Evolutionary conservation across 306 rosid species (phyloP).

Genomic region (Quercus engelmannii): DNA sequence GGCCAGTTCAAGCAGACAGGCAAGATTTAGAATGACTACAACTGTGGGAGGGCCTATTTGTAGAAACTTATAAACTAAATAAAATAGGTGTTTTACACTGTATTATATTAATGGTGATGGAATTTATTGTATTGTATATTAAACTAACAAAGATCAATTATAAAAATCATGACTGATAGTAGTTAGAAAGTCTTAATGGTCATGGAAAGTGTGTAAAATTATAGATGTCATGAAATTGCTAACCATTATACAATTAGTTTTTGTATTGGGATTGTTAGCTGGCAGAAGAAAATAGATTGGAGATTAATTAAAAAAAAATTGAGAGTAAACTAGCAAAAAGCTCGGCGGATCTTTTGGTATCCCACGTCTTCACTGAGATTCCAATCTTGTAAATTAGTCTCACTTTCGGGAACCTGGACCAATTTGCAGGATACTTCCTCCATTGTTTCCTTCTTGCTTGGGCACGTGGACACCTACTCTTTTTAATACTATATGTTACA

Average conservation of each 20-base stretch:
- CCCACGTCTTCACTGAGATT: slow-evolving; percentile 71
- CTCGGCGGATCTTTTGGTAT: slow-evolving; percentile 69
- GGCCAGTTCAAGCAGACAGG: slow-evolving; percentile 11
- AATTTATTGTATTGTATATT: slow-evolving; percentile 12
- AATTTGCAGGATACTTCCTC: slow-evolving; percentile 34
- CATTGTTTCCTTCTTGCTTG: slow-evolving; percentile 31
- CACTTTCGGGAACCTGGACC: slow-evolving; percentile 23
- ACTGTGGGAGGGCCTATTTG: slow-evolving; percentile 33
- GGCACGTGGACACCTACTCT: slow-evolving; percentile 47
- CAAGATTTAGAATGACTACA: slow-evolving; percentile 19
- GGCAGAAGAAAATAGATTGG: slow-evolving; percentile 41
- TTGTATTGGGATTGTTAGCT: slow-evolving; percentile 62
- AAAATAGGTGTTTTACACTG: too few relatives aligned
- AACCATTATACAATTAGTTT: slow-evolving; percentile 7
- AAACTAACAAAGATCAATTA: slow-evolving; percentile 2
- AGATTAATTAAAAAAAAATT: not conserved
- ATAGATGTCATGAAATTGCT: not conserved
- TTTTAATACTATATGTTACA: slow-evolving; percentile 25
- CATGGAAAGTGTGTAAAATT: slow-evolving; percentile 10
- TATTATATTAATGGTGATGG: slow-evolving; percentile 22
- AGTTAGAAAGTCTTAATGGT: slow-evolving; percentile 19
- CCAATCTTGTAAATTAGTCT: slow-evolving; percentile 7
- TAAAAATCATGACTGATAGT: slow-evolving; percentile 16
- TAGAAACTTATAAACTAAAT: slow-evolving; percentile 31
- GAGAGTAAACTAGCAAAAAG: slow-evolving; percentile 36